Evolutionary conservation across 495 filamentous ascomycete species (phyloP).

Genomic region (Trichoderma parareesei): DNA sequence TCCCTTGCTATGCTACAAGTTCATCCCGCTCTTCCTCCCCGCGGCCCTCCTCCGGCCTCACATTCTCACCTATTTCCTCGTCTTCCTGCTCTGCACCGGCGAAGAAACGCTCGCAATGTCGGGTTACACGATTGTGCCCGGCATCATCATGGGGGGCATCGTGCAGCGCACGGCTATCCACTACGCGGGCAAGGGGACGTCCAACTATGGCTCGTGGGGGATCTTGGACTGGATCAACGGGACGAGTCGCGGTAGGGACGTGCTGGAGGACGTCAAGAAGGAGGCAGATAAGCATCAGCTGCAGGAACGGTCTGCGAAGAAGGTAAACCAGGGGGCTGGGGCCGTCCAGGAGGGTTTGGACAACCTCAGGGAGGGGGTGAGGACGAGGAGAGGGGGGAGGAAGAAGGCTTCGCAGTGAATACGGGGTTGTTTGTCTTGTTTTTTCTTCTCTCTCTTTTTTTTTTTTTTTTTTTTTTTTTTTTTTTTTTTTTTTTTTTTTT

Average conservation of each 20-base stretch:
- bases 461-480: too few relatives aligned
- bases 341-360: slow-evolving; percentile 30
- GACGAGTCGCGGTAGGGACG: slow-evolving; percentile 53
- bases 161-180: slow-evolving; percentile 63
- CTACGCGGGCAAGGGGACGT: slow-evolving; percentile 47
- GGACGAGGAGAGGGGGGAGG: slow-evolving; percentile 18
- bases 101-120: slow-evolving; percentile 72
- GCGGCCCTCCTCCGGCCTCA: slow-evolving; percentile 57
- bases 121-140: slow-evolving; percentile 69
- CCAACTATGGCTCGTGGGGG: slow-evolving; percentile 74
- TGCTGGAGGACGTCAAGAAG: slow-evolving; percentile 44
- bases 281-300: slow-evolving; percentile 54
- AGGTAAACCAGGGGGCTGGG: slow-evolving; percentile 26
- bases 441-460: too few relatives aligned
- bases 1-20: slow-evolving; percentile 58
- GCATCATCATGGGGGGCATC: slow-evolving; percentile 67
- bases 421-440: too few relatives aligned
- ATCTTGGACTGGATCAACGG: slow-evolving; percentile 68
- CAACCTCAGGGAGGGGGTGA: slow-evolving; percentile 26
- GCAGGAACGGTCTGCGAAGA: slow-evolving; percentile 37
- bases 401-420: neutral
- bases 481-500: too few relatives aligned
- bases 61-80: slow-evolving; percentile 69
- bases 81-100: slow-evolving; percentile 56
- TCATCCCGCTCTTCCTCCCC: slow-evolving; percentile 68